Evolutionary conservation across 2,329 filamentous ascomycete genomes (phyloP), one percentile per base, ranked within the genome.

Genomic region (Xylariaceae sp.): DNA sequence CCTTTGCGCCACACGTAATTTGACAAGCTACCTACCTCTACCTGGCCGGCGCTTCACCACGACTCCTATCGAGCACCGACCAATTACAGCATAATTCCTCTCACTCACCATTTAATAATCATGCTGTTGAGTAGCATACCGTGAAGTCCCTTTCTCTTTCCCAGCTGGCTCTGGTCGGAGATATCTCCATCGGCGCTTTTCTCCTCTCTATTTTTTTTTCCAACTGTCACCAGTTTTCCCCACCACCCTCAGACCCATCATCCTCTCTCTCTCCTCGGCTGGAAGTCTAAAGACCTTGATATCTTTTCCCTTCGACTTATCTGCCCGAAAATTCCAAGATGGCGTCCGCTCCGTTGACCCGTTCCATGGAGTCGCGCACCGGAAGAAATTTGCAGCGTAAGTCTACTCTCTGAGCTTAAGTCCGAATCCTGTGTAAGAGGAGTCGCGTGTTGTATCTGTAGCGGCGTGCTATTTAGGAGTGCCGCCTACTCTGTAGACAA

Each of bases 361-460:
- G 83, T 68, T 77, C 83, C 55, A 88, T 87, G 85, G 82, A 92
- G 78, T 90, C 89, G 63, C 84, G 89, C 70, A 87, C 84, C 57
- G 89, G 89, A 69, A 83, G 90, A 73, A 86, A 80, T 72, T 92
- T 92, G 72, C 90, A 94, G 77, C 85, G 89, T 92, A 81, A 86
- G 88, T 88, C 53, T 34, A 59, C 51, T 57, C 23, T 45, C 47
- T 35, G 44, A 6, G 3, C 37, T 42, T 42, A 13, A 13, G 13
- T 15, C 42, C 17, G 23, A 30, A 30, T 30, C 55, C 51, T 15
- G 4, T 30, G 49, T 35, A 42, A 51, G 54, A 23, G 58, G 61
- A 55, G 56, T 51, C 57, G 49, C 39, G 49, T 51, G 48, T 18
- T 30, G 23, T 34, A 48, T 35, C 30, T n/a, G 57, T 65, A 59